These are phyloP conservation scores for Cercospora sp. DNA, from an alignment of 2,329 filamentous ascomycete genomes.

Conservation along the genomic window DNA sequence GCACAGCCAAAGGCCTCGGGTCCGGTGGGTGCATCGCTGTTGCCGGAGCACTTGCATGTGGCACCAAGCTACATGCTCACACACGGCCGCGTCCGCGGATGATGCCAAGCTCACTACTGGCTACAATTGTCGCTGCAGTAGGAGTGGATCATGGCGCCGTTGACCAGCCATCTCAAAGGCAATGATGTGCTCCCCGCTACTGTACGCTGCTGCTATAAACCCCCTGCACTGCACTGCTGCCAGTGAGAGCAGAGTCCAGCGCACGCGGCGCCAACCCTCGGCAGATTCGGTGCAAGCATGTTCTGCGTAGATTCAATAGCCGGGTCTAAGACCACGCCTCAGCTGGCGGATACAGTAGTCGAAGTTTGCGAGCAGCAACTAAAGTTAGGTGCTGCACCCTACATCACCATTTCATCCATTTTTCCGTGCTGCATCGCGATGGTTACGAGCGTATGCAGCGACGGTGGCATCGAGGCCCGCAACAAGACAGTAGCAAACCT, in stretches of 20 bases:
- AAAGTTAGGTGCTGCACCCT: not conserved
- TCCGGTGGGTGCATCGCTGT: constrained; percentile 1
- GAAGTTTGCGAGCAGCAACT: not conserved
- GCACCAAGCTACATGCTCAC: constrained; percentile 3
- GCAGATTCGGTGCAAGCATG: not conserved
- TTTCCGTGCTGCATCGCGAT: not conserved
- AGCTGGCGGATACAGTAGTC: not conserved
- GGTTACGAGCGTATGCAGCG: not conserved
- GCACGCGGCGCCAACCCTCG: not conserved
- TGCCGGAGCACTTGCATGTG: constrained; percentile 8
- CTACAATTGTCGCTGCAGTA: not conserved
- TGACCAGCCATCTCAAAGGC: not conserved
- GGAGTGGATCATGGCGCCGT: not conserved
- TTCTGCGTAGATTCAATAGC: not conserved
- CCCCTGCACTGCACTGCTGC: not conserved
- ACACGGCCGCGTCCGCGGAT: not conserved
- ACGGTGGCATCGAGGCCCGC: not conserved
- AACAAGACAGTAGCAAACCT: not conserved
- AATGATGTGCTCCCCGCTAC: not conserved
- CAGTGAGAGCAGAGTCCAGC: not conserved
- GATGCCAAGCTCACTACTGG: not conserved
- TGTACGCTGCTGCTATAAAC: not conserved
- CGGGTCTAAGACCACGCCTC: not conserved
- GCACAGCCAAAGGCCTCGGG: not conserved
- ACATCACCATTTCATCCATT: not conserved